Evolutionary conservation across 2,329 filamentous ascomycete species (phyloP).

Genomic region (Sporothrix schenckii): DNA sequence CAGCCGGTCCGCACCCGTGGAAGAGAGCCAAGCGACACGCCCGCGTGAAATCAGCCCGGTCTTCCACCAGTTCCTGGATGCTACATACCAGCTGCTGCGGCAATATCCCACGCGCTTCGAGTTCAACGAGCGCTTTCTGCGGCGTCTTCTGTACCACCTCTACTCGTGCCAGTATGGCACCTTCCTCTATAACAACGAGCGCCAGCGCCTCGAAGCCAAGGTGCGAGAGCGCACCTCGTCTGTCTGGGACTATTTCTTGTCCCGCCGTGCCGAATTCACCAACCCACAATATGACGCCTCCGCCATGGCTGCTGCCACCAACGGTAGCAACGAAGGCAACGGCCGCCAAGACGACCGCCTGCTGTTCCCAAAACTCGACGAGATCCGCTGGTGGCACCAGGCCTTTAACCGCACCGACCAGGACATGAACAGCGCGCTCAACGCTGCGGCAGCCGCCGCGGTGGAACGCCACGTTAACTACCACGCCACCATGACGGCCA

Average conservation of each 20-base stretch:
- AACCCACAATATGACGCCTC: slow-evolving; percentile 74
- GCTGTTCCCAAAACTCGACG: slow-evolving; percentile 73
- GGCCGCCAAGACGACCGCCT: slow-evolving; percentile 79
- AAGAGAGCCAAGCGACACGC: slow-evolving; percentile 69
- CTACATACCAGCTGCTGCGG: slow-evolving; percentile 83
- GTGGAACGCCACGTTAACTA: slow-evolving; percentile 47
- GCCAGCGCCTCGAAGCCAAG: slow-evolving; percentile 72
- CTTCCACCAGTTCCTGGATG: slow-evolving; percentile 96
- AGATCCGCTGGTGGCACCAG: slow-evolving; percentile 93
- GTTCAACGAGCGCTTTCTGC: slow-evolving; percentile 91
- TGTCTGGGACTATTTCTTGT: slow-evolving; percentile 95
- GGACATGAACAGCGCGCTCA: slow-evolving; percentile 82
- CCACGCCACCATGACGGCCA: slow-evolving; percentile 35
- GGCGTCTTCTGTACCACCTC: slow-evolving; percentile 86
- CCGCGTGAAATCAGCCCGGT: slow-evolving; percentile 93
- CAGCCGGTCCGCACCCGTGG: slow-evolving; percentile 39
- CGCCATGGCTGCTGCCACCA: background rate
- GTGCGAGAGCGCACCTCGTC: slow-evolving; percentile 75
- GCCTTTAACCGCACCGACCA: slow-evolving; percentile 81
- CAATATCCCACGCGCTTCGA: slow-evolving; percentile 90
- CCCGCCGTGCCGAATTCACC: slow-evolving; percentile 75
- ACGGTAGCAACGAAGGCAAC: slow-evolving; percentile 69
- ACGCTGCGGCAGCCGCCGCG: slow-evolving; percentile 55
- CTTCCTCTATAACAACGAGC: slow-evolving; percentile 94
- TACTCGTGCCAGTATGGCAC: slow-evolving; percentile 97